Evolutionary conservation across 2,329 filamentous ascomycete species (phyloP).

Genomic region (Fusarium newnesense): DNA sequence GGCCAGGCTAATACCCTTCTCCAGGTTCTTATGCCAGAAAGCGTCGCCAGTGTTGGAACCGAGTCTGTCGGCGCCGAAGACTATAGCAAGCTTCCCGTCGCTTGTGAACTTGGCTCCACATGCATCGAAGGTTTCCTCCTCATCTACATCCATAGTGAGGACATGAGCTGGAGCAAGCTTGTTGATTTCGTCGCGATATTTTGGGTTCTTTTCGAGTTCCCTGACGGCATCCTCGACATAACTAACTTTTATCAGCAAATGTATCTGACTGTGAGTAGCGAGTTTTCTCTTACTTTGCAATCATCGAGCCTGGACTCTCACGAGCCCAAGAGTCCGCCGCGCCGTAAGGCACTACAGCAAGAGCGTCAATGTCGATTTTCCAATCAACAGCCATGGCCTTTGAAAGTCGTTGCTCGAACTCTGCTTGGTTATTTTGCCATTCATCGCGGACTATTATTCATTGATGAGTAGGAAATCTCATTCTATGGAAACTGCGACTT

Average conservation of each 20-base stretch:
- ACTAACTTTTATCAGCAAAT: accelerated
- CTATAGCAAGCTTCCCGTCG: neutral
- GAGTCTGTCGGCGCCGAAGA: neutral
- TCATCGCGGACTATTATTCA: neutral
- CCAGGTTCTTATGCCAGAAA: neutral
- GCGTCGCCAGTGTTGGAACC: neutral
- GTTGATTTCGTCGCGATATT: neutral
- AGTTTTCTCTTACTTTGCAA: neutral
- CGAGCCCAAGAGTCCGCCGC: neutral
- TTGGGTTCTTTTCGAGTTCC: neutral
- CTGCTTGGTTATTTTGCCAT: neutral
- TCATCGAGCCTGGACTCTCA: neutral
- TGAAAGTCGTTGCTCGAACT: neutral
- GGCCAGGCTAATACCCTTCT: neutral
- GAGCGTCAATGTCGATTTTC: neutral
- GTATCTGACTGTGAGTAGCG: accelerated
- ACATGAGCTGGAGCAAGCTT: neutral
- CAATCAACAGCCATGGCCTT: neutral
- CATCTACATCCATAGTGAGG: neutral
- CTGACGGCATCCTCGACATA: neutral
- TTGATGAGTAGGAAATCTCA: accelerated
- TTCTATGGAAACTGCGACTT: accelerated
- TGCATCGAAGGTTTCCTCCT: neutral
- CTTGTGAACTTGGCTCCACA: neutral
- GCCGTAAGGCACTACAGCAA: neutral